Percentiles rank a stretch among this genome's conserved stretches.
Evolutionary conservation across 352 stramenopile genomes (phyloP).

Genomic region (Peronospora farinosa): DNA sequence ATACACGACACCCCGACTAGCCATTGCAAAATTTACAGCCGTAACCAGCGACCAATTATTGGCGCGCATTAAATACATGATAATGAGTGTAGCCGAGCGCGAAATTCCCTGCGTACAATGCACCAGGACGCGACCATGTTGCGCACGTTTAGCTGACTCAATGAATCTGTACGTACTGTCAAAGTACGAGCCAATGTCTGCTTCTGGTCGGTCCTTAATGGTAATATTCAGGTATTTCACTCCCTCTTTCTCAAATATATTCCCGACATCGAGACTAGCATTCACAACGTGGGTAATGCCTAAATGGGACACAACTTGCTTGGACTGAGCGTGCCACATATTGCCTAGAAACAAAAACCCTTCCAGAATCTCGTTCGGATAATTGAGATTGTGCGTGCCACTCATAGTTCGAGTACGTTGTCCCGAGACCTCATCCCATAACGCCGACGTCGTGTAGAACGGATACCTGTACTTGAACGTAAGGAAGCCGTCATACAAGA

Average conservation of each 20-base stretch:
- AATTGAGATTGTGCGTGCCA: conserved; percentile 82
- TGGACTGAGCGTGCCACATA: conserved; percentile 84
- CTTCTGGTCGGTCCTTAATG: conserved; percentile 72
- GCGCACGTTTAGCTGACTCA: conserved; percentile 64
- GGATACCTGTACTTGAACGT: conserved; percentile 83
- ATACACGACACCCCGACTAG: conserved; percentile 72
- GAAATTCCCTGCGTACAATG: conserved; percentile 85
- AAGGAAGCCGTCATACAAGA: conserved; percentile 70
- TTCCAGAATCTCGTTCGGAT: conserved; percentile 85
- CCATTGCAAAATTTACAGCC: conserved; percentile 71
- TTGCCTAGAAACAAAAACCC: conserved; percentile 84
- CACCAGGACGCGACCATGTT: conserved; percentile 73
- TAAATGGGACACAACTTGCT: conserved; percentile 66
- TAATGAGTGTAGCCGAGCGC: conserved; percentile 71
- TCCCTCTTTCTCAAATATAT: conserved; percentile 63
- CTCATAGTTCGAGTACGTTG: conserved; percentile 68
- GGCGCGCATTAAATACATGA: conserved; percentile 83
- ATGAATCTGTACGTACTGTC: conserved; percentile 69
- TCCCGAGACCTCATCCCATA: conserved; percentile 58
- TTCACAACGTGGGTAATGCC: conserved; percentile 85
- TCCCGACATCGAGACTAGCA: conserved; percentile 68
- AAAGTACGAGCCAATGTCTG: conserved; percentile 68
- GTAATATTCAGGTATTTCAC: conserved; percentile 72
- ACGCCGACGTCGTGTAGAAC: conserved; percentile 73
- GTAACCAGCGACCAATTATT: conserved; percentile 82